Base-by-base conservation (phyloP, 805 yeast genomes). In the Starmerella asiatica region DNA sequence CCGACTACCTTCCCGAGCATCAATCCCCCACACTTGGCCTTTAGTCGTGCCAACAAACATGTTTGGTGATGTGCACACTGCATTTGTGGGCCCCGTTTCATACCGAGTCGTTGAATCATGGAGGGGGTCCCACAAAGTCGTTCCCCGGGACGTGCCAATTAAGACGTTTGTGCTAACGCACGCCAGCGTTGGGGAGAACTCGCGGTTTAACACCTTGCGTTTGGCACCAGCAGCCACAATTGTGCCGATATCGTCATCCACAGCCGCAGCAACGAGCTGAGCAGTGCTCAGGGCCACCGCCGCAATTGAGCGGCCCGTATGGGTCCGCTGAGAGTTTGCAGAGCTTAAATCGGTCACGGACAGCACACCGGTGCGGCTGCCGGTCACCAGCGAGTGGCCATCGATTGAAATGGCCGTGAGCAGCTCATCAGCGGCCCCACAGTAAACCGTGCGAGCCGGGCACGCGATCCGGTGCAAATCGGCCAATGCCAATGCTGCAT, bases 311-410 rank as follows among this genome's bases (percentile, higher is more conserved):
- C 43, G 38, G 29, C 45, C 40, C 2, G 5, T 4, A 18, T 24
- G 16, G 21, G 26, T 23, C 26, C 11, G 7, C 11, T 7, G 7
- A 23, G 9, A 7, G 11, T 23, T 23, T n/a, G n/a, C n/a, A n/a
- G 36, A 23, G 6, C 17, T 16, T 31, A 18, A 16, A 6, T 21
- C 29, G 5, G 31, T 31, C 14, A 27, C 3, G 2, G 45, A 30
- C 11, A 44, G 14, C 16, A 29, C 24, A 15, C 48, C 48, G 21
- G 35, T 30, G 7, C 43, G 26, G 38, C 41, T 20, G n/a, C 43
- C 48, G 3, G 41, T 38, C 8, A 33, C 29, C 12, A 38, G 34
- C 18, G 23, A n/a, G 29, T 21, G 21, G 11, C 23, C 8, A 17
- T 27, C 34, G 23, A 14, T 20, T 20, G n/a, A 3, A 17, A 32